Evolutionary conservation across 345 rosid genomes (phyloP).

Genomic region (Pseudoturritis turrita): DNA sequence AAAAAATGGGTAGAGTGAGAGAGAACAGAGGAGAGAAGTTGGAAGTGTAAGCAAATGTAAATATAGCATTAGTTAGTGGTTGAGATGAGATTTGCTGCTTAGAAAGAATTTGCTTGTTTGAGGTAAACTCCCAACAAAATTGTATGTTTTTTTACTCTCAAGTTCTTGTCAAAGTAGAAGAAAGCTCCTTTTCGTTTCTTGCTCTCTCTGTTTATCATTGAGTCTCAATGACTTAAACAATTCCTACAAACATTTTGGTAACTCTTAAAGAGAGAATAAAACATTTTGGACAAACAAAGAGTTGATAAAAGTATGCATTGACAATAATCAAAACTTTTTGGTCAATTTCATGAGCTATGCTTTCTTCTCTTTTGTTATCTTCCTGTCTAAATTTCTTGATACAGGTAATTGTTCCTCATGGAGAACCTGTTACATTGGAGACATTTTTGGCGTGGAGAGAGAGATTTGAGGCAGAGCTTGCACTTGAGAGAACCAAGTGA

Average conservation of each 20-base stretch:
- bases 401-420: conserved; percentile 89
- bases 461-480: conserved; percentile 94
- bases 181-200: background rate
- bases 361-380: background rate
- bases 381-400: conserved; percentile 9
- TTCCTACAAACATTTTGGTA: background rate
- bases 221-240: background rate
- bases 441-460: conserved; percentile 97
- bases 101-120: conserved; percentile 17
- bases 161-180: background rate
- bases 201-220: background rate
- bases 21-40: background rate
- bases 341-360: background rate
- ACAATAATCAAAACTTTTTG: no score
- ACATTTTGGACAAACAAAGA: no score
- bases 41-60: conserved; percentile 17
- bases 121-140: background rate
- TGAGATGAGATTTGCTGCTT: conserved; percentile 20
- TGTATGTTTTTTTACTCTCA: conserved; percentile 3
- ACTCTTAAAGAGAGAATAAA: background rate
- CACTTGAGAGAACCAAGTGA: conserved; percentile 96
- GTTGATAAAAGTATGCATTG: no score
- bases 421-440: conserved; percentile 93
- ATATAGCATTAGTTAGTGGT: conserved; percentile 16
- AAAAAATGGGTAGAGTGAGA: background rate